Conservation (phyloP, 176 grass and related monocot species). For the Carex littledalei region DNA sequence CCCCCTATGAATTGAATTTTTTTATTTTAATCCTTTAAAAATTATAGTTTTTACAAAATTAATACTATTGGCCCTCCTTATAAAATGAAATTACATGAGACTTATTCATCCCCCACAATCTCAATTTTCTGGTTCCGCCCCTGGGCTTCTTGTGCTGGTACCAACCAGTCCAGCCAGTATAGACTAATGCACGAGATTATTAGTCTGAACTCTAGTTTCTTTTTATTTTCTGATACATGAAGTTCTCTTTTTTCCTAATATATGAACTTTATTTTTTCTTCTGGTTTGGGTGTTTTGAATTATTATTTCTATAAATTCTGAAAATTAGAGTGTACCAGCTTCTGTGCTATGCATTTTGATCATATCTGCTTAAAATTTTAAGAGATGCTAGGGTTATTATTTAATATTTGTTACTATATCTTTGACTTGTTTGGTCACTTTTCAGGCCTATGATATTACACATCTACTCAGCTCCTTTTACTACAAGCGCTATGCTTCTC, state of each 20-base stretch:
- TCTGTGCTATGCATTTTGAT: not conserved
- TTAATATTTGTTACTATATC: slow-evolving; percentile 12
- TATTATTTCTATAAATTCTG: slow-evolving; percentile 1
- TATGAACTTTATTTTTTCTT: not conserved
- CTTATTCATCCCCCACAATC: no score
- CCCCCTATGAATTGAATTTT: no score
- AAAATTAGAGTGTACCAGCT: not conserved
- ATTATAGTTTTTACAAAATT: no score
- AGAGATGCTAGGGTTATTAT: slow-evolving; percentile 12
- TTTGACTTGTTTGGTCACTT: not conserved
- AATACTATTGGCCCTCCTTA: no score
- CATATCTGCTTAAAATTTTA: not conserved
- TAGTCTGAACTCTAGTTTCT: not conserved
- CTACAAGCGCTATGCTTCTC: slow-evolving; percentile 71
- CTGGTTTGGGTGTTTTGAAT: not conserved
- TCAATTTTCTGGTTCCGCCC: no score
- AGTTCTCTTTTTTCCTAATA: not conserved
- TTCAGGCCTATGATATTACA: slow-evolving; percentile 75
- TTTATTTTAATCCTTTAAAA: no score
- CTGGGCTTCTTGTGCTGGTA: not conserved
- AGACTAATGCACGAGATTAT: not conserved
- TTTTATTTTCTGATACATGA: not conserved
- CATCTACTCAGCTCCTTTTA: slow-evolving; percentile 61
- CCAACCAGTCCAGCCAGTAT: not conserved
- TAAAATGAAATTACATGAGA: no score